Percentiles rank a stretch among this genome's conserved stretches.
Conservation (phyloP, 257 asterid genomes). For the Penstemon eatonii region DNA sequence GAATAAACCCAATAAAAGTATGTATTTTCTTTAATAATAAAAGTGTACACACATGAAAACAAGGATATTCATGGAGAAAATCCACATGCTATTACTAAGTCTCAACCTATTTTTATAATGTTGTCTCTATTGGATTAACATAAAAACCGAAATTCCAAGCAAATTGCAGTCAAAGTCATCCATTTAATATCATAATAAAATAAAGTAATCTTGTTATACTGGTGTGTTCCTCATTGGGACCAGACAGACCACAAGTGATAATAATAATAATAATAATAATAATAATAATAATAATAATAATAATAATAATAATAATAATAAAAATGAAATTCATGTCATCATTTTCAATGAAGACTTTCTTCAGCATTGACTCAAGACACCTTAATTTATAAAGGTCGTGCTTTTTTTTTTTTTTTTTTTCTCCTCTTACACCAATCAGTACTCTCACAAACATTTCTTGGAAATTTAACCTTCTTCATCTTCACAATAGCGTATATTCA, state of each 20-base stretch:
- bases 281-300: not conserved
- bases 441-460: constrained; percentile 30
- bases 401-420: constrained; percentile 22
- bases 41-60: no score
- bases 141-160: constrained; percentile 20
- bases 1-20: no score
- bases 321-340: constrained; percentile 29
- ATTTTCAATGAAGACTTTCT: constrained; percentile 42
- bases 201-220: not conserved
- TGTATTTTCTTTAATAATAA: no score
- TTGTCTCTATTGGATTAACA: not conserved
- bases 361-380: constrained; percentile 50
- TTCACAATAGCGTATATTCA: not conserved
- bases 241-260: not conserved
- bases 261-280: constrained; percentile 11
- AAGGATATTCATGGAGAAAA: not conserved
- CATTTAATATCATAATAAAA: not conserved
- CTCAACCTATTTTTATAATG: not conserved
- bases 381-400: not conserved
- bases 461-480: constrained; percentile 23
- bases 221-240: constrained; percentile 33
- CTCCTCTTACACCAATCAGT: constrained; percentile 18
- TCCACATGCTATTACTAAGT: not conserved
- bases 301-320: constrained; percentile 21
- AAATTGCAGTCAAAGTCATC: constrained; percentile 37